phyloP scores from a whole-genome alignment of 176 grass and related monocot species.

The Oryza rufipogon region DNA sequence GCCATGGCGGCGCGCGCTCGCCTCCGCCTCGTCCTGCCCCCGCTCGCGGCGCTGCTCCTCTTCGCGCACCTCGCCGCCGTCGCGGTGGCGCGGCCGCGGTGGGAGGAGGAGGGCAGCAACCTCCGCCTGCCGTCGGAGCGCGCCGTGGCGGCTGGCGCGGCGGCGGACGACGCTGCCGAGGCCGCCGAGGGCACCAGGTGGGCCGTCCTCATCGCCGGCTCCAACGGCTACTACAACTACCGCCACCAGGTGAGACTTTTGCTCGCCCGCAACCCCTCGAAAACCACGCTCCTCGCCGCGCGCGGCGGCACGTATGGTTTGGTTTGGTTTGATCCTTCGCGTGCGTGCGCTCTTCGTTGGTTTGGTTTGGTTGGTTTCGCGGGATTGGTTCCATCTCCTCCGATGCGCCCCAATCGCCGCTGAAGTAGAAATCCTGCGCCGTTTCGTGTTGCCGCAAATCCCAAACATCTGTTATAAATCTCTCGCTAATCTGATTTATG shows the following conservation, averaged over 20 bases:
- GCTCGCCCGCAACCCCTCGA: neutral
- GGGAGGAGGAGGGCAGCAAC: neutral
- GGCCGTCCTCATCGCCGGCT: constrained; percentile 94
- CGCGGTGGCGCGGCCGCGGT: constrained; percentile 27
- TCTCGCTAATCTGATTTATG: neutral
- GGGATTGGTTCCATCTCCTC: neutral
- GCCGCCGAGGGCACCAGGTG: constrained; percentile 59
- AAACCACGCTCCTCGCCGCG: neutral
- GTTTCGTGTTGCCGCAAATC: neutral
- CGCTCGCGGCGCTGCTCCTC: constrained; percentile 30
- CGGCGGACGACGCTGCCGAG: constrained; percentile 38
- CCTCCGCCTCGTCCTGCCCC: constrained; percentile 16
- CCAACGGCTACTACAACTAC: constrained; percentile 87
- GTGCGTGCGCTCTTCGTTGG: neutral
- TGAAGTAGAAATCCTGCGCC: neutral
- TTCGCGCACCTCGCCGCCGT: constrained; percentile 40
- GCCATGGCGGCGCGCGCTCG: constrained; percentile 33
- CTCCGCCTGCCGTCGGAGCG: constrained; percentile 78
- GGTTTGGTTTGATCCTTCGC: neutral
- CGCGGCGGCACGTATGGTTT: neutral
- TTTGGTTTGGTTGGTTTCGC: neutral
- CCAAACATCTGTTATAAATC: too few relatives aligned
- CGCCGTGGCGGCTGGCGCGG: neutral
- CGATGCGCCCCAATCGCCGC: constrained; percentile 16
- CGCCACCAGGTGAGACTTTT: constrained; percentile 74